Evolutionary conservation across 2,329 filamentous ascomycete species (phyloP).

Genomic region (Hansfordia pulvinata): DNA sequence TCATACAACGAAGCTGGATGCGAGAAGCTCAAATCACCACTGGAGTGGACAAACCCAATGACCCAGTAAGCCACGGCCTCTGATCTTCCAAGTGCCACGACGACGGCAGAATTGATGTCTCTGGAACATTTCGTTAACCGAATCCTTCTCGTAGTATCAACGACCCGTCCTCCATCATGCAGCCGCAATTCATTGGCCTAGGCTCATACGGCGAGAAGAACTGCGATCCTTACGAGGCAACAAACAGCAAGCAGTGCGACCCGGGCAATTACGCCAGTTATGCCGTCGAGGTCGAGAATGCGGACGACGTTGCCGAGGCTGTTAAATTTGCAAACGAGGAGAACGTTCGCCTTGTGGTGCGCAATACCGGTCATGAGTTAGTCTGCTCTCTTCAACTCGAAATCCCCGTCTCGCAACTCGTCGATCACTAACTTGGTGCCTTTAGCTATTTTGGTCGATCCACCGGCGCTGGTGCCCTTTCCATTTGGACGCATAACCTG

Average conservation of each 20-base stretch:
- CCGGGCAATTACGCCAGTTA: slow-evolving; percentile 21
- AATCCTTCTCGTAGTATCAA: slow-evolving; percentile 9
- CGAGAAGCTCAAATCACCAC: too few relatives aligned
- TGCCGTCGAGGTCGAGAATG: slow-evolving; percentile 9
- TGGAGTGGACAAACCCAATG: slow-evolving; percentile 9
- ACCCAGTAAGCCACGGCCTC: slow-evolving; percentile 16
- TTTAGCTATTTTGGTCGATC: slow-evolving; percentile 19
- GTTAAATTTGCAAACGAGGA: slow-evolving; percentile 18
- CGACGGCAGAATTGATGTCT: not conserved
- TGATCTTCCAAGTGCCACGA: not conserved
- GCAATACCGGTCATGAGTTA: slow-evolving; percentile 28
- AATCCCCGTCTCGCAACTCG: slow-evolving; percentile 25
- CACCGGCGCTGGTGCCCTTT: slow-evolving; percentile 15
- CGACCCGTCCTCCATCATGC: slow-evolving; percentile 18
- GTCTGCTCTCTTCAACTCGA: slow-evolving; percentile 20
- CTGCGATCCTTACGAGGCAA: slow-evolving; percentile 24
- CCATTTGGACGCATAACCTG: slow-evolving; percentile 17
- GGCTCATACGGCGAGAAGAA: too few relatives aligned
- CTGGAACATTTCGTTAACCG: slow-evolving; percentile 1
- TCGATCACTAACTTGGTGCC: slow-evolving; percentile 29
- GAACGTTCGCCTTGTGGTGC: slow-evolving; percentile 27
- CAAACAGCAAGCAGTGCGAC: slow-evolving; percentile 24
- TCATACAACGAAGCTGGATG: too few relatives aligned
- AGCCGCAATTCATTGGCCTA: slow-evolving; percentile 14
- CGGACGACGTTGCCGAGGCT: slow-evolving; percentile 5